phyloP scores from a whole-genome alignment of 1,139 yeast species.

The Candida sp. region DNA sequence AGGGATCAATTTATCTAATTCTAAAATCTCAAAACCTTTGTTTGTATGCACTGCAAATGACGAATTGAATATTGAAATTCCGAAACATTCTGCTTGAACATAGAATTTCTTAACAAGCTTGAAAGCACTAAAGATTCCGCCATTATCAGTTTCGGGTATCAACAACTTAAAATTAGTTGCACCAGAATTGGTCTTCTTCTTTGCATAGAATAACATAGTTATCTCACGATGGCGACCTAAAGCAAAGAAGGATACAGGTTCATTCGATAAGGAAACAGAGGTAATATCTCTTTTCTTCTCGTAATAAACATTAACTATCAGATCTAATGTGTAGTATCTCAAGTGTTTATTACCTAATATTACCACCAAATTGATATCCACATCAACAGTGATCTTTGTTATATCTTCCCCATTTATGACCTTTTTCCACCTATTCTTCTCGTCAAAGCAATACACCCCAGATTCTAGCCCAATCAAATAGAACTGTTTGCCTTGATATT shows the following conservation, averaged over 20 bases:
- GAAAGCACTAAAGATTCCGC: conserved; percentile 48
- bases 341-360: conserved; percentile 59
- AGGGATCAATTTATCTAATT: conserved; percentile 56
- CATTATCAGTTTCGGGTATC: conserved; percentile 47
- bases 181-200: conserved; percentile 44
- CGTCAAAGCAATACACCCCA: conserved; percentile 48
- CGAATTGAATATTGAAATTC: conserved; percentile 55
- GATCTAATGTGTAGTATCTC: conserved; percentile 56
- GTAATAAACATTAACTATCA: conserved; percentile 35
- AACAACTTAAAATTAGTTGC: conserved; percentile 50
- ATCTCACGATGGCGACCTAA: conserved; percentile 63
- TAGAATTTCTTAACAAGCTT: conserved; percentile 47
- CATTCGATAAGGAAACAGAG: conserved; percentile 34
- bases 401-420: conserved; percentile 54
- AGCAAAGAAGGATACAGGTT: conserved; percentile 47
- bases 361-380: conserved; percentile 54
- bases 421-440: conserved; percentile 56
- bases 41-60: conserved; percentile 65
- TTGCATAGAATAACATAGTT: conserved; percentile 53
- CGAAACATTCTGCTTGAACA: conserved; percentile 52
- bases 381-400: conserved; percentile 59
- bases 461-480: conserved; percentile 31
- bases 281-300: conserved; percentile 28
- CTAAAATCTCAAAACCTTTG: conserved; percentile 66
- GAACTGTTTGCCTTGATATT: conserved; percentile 20